Conservation (phyloP, 2,329 filamentous ascomycete species). For the Didymellaceae sp. region DNA sequence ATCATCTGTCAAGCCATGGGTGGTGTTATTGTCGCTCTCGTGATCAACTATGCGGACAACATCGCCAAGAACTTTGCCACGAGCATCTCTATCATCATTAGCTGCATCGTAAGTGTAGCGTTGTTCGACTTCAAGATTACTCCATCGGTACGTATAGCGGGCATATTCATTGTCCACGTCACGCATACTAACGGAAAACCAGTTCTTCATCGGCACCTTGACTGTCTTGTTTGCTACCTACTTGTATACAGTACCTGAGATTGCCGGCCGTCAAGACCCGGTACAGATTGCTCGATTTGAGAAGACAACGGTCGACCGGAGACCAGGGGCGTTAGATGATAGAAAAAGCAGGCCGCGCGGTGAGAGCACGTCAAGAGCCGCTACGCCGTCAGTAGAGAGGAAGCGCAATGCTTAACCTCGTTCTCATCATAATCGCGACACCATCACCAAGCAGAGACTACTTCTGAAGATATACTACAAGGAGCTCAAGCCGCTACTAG, state of each 20-base stretch:
- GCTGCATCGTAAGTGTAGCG: slow-evolving; percentile 81
- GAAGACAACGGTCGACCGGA: slow-evolving; percentile 68
- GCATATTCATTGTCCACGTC: background rate
- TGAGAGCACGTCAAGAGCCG: slow-evolving; percentile 25
- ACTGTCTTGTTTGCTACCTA: slow-evolving; percentile 84
- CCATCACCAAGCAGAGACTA: too few relatives aligned
- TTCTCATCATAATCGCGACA: too few relatives aligned
- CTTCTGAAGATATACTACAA: too few relatives aligned
- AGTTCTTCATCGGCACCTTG: slow-evolving; percentile 84
- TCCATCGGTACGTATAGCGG: slow-evolving; percentile 34
- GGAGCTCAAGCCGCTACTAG: too few relatives aligned
- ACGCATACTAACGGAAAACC: slow-evolving; percentile 15
- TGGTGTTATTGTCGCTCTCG: slow-evolving; percentile 82
- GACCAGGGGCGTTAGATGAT: slow-evolving; percentile 30
- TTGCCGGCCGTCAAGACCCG: slow-evolving; percentile 60
- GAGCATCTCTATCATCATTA: slow-evolving; percentile 88
- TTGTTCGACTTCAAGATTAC: slow-evolving; percentile 84
- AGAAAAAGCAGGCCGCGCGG: slow-evolving; percentile 15
- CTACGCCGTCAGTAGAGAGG: slow-evolving; percentile 32
- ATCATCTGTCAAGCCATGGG: slow-evolving; percentile 83
- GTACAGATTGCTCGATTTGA: slow-evolving; percentile 77
- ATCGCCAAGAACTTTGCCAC: slow-evolving; percentile 95
- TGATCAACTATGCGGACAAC: slow-evolving; percentile 84
- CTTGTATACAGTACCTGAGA: slow-evolving; percentile 76
- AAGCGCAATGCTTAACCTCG: slow-evolving; percentile 20